These are phyloP conservation scores for Dichomitus squalens DNA, from an alignment of 1,284 basidiomycete genomes.

Conservation along the genomic window DNA sequence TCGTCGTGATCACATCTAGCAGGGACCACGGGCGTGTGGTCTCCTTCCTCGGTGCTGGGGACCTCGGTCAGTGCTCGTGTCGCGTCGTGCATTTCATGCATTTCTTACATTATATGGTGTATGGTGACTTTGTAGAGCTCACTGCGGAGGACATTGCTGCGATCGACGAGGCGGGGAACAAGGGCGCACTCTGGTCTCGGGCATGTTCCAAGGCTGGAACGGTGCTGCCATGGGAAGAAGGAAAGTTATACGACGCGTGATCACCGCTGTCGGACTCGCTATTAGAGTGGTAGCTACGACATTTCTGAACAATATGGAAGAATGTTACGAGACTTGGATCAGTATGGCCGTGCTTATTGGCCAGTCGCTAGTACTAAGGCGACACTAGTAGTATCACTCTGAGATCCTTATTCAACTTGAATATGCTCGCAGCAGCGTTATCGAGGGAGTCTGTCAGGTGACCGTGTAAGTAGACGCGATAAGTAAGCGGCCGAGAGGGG, in stretches of 20 bases:
- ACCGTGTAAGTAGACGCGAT: neutral
- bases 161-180: conserved; percentile 46
- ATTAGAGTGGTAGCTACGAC: too few species aligned
- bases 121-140: conserved; percentile 29
- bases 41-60: conserved; percentile 55
- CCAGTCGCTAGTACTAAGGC: too few species aligned
- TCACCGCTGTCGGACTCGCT: too few species aligned
- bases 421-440: neutral
- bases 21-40: conserved; percentile 54
- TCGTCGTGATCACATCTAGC: conserved; percentile 68
- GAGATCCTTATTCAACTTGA: neutral
- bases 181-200: conserved; percentile 20
- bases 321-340: too few species aligned
- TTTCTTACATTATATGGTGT: neutral
- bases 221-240: neutral
- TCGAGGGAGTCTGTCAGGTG: neutral
- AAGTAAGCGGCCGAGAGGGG: neutral
- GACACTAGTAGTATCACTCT: too few species aligned
- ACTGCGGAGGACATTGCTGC: conserved; percentile 42
- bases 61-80: conserved; percentile 40
- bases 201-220: neutral
- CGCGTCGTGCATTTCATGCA: neutral
- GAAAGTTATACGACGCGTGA: neutral
- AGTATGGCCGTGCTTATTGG: too few species aligned
- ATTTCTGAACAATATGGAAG: too few species aligned